Evolutionary conservation across 2,329 filamentous ascomycete species (phyloP).

Genomic region (Paraconiothyrium sp.): DNA sequence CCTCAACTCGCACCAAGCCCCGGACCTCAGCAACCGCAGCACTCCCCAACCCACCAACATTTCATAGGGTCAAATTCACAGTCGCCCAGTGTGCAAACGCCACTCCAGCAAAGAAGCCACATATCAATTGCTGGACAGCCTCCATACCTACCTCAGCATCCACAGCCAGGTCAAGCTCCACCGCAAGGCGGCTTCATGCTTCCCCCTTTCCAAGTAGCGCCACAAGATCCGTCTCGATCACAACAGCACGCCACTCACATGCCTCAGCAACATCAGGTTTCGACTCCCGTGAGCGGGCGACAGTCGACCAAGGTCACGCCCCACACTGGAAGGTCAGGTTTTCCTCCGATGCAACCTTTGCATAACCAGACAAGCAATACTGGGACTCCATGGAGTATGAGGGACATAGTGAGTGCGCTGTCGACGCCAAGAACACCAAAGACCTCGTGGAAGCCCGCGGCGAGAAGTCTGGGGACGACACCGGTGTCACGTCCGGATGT

Average conservation of each 20-base stretch:
- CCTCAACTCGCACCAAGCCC: slow-evolving; percentile 40
- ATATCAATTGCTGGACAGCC: slow-evolving; percentile 43
- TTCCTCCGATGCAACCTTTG: slow-evolving; percentile 35
- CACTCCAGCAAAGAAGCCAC: slow-evolving; percentile 43
- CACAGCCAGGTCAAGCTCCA: slow-evolving; percentile 47
- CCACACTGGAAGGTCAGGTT: slow-evolving; percentile 27
- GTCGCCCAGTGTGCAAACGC: slow-evolving; percentile 43
- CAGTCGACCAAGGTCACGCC: slow-evolving; percentile 22
- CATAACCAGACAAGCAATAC: slow-evolving; percentile 35
- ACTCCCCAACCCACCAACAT: slow-evolving; percentile 41
- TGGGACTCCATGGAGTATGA: slow-evolving; percentile 37
- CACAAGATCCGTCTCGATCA: slow-evolving; percentile 53
- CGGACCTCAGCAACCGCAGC: slow-evolving; percentile 36
- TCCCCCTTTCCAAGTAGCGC: slow-evolving; percentile 58
- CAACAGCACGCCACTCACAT: slow-evolving; percentile 43
- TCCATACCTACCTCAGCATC: slow-evolving; percentile 44
- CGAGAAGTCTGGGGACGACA: slow-evolving; percentile 25
- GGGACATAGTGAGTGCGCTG: slow-evolving; percentile 37
- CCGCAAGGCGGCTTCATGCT: slow-evolving; percentile 58
- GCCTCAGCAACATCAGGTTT: slow-evolving; percentile 38
- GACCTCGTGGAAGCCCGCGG: slow-evolving; percentile 40
- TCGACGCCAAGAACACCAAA: slow-evolving; percentile 43
- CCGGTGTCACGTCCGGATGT: slow-evolving; percentile 34
- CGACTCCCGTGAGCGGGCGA: slow-evolving; percentile 38
- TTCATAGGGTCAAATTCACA: slow-evolving; percentile 37